Evolutionary conservation across 805 yeast genomes (phyloP), one percentile per base, ranked within the genome.

Genomic region (Cyberlindnera samutprakarnensis): DNA sequence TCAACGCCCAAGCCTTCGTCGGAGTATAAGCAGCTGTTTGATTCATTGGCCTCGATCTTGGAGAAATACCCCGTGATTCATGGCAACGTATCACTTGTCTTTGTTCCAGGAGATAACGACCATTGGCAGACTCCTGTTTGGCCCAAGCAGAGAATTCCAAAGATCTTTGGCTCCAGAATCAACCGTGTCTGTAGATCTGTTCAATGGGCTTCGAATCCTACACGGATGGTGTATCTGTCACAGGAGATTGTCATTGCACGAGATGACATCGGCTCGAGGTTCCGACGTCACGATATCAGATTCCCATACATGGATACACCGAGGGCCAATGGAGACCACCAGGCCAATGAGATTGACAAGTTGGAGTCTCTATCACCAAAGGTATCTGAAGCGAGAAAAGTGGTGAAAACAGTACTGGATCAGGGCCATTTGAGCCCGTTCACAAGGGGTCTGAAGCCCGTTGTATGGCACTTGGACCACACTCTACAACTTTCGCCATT

Each of bases 371-470:
- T 62, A 18, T 61, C 77, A 0, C 53, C 72, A 5, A 72, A 71
- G 31, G 54, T 71, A 3, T 57, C 60, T 25, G 82, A 78, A 51
- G 73, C 86, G 0, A 66, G 85, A 40, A 78, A 79, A 47, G 56
- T 87, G 3, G 84, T 81, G 13, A 78, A 82, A 41, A 87, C 96
- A 0, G 39, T 92, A 1, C 56, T 92, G 10, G 95, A 85, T 49
- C 99, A 92, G 57, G 92, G 92, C 1, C 81, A 75, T 49, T 54
- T 92, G 28, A 81, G 92, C 20, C 98, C 98, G 10, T 86, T 88
- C 49, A 59, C 75, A 2, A 56, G 63, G 14, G 56, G 64, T 15
- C 58, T 72, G 18, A 69, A 84, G 38, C 82, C 94, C 0, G 64
- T 84, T 1, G 61, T 72, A 14, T 72, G 94, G 63, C 78, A 76